phyloP scores from a whole-genome alignment of 441 rosid genomes.

The Adansonia rubrostipa region DNA sequence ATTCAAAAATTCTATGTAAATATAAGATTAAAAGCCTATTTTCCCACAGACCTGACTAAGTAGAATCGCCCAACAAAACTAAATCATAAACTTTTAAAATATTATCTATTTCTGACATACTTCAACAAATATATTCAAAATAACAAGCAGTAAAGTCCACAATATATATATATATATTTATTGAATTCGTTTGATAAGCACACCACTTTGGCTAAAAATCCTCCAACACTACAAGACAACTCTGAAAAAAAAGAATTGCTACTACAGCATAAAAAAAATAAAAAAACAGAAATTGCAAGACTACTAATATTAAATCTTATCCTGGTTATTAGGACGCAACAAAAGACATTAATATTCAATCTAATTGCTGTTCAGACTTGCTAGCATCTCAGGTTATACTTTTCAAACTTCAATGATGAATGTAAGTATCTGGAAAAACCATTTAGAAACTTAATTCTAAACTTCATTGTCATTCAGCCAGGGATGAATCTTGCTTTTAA shows the following conservation, averaged over 20 bases:
- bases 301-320: not conserved
- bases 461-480: not conserved
- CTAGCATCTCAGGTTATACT: not conserved
- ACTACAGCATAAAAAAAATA: not conserved
- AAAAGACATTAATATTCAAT: not conserved
- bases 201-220: not conserved
- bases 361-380: not conserved
- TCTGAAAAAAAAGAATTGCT: not conserved
- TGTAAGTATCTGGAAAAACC: not conserved
- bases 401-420: not conserved
- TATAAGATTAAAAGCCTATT: not conserved
- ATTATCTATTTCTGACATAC: conserved; percentile 8
- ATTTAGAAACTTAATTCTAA: not conserved
- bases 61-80: conserved; percentile 1
- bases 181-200: not conserved
- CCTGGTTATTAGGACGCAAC: not conserved
- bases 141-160: not conserved
- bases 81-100: not conserved
- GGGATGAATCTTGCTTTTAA: conserved; percentile 1
- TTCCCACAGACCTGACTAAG: not conserved
- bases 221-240: not conserved
- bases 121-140: conserved; percentile 19
- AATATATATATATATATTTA: not conserved
- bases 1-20: not conserved
- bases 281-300: conserved; percentile 5